These are phyloP conservation scores for Nemophila menziesii DNA, from an alignment of 257 asterid species.

Conservation along the genomic window DNA sequence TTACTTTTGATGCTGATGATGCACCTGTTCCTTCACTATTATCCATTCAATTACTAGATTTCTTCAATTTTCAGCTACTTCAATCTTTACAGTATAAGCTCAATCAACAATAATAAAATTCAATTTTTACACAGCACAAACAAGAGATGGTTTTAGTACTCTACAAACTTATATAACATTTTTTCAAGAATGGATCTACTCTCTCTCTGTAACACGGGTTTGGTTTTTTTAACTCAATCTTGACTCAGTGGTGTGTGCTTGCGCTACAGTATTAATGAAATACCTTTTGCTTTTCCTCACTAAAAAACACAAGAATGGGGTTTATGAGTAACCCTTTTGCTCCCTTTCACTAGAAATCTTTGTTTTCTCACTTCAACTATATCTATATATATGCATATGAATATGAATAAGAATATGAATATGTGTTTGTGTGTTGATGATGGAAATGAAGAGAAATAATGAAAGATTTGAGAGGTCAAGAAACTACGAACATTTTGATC, in stretches of 20 bases:
- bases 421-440: not conserved
- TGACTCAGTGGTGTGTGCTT: too few relatives aligned
- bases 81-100: not conserved
- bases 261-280: too few relatives aligned
- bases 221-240: too few relatives aligned
- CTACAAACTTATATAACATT: not conserved
- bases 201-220: not conserved
- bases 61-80: not conserved
- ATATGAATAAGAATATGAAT: not conserved
- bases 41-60: conserved; percentile 27
- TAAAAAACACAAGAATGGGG: not conserved
- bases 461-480: conserved; percentile 14
- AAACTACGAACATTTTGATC: conserved; percentile 10
- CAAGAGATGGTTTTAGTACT: not conserved
- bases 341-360: not conserved
- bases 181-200: not conserved
- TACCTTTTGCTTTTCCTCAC: not conserved
- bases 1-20: conserved; percentile 11
- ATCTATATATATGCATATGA: not conserved
- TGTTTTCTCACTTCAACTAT: conserved; percentile 7
- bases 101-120: not conserved
- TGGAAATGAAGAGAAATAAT: conserved; percentile 5
- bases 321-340: not conserved
- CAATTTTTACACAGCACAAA: not conserved
- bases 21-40: conserved; percentile 16